These are phyloP conservation scores for Cryphonectria japonica DNA, from an alignment of 2,329 filamentous ascomycete species.

Conservation along the genomic window DNA sequence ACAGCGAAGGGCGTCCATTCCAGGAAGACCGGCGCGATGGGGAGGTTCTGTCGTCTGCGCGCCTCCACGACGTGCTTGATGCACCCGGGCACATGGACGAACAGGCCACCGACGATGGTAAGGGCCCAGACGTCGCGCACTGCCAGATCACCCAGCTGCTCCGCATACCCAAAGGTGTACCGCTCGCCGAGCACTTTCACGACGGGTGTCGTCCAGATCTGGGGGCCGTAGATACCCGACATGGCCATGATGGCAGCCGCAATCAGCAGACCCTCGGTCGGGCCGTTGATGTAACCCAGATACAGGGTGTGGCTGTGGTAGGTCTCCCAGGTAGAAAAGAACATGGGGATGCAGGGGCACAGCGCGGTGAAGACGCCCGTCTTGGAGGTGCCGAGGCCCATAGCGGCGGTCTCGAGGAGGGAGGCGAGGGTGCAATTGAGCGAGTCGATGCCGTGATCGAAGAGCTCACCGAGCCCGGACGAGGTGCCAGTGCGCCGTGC, in stretches of 20 bases:
- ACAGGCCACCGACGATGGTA: constrained; percentile 66
- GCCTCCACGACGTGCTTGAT: constrained; percentile 83
- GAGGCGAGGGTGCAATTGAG: constrained; percentile 95
- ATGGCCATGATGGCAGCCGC: constrained; percentile 84
- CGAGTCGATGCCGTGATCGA: constrained; percentile 98
- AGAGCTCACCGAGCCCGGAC: constrained; percentile 91
- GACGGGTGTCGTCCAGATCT: constrained; percentile 81
- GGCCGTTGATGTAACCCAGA: constrained; percentile 94
- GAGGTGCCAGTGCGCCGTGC: constrained; percentile 93
- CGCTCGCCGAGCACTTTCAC: constrained; percentile 67
- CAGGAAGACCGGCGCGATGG: constrained; percentile 80
- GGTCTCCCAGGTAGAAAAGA: constrained; percentile 99
- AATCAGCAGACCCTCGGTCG: constrained; percentile 91
- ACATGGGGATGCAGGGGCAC: constrained; percentile 93
- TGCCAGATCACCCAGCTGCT: constrained; percentile 70
- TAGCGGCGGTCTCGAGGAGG: constrained; percentile 87
- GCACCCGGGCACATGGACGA: constrained; percentile 85
- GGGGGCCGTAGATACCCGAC: constrained; percentile 85
- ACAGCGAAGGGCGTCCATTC: constrained; percentile 93
- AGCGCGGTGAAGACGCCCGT: constrained; percentile 90
- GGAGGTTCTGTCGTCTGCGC: constrained; percentile 70
- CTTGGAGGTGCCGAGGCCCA: constrained; percentile 84
- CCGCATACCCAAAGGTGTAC: constrained; percentile 55
- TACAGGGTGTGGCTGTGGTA: constrained; percentile 98
- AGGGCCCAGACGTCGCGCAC: constrained; percentile 88